phyloP scores from a whole-genome alignment of 495 filamentous ascomycete genomes.

The Lentithecium fluviatile region DNA sequence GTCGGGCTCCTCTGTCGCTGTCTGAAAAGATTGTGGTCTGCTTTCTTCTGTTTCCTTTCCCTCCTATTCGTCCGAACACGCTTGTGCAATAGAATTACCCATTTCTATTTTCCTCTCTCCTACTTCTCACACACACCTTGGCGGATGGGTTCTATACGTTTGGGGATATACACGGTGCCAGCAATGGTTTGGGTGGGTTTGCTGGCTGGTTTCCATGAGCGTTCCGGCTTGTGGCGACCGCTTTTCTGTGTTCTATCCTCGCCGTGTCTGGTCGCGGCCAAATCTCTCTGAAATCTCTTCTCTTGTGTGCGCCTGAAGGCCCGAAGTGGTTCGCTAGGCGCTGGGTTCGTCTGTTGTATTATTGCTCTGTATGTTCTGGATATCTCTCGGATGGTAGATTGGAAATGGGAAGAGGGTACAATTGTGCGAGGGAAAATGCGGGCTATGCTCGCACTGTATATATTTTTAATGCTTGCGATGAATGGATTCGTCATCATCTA shows the following conservation, averaged over 20 bases:
- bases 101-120: conserved; percentile 4
- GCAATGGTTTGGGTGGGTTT: conserved; percentile 22
- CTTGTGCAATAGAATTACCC: conserved; percentile 20
- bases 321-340: conserved; percentile 17
- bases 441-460: conserved; percentile 17
- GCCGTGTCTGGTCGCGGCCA: background rate
- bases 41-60: conserved; percentile 8
- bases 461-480: conserved; percentile 28
- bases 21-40: conserved; percentile 31
- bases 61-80: background rate
- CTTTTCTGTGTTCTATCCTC: conserved; percentile 1
- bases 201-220: background rate
- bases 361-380: conserved; percentile 21
- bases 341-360: conserved; percentile 35
- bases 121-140: background rate
- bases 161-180: conserved; percentile 27
- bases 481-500: conserved; percentile 12
- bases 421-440: background rate
- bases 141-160: conserved; percentile 4
- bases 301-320: conserved; percentile 18
- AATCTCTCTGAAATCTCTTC: conserved; percentile 30
- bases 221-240: background rate
- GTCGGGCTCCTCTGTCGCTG: conserved; percentile 16
- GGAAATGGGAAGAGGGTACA: background rate
- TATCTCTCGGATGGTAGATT: background rate